A percentile compares a stretch with the other conserved stretches of the same genome.
These are phyloP conservation scores for Phylloporus sp. DNA, from an alignment of 768 basidiomycete species.

Conservation along the genomic window DNA sequence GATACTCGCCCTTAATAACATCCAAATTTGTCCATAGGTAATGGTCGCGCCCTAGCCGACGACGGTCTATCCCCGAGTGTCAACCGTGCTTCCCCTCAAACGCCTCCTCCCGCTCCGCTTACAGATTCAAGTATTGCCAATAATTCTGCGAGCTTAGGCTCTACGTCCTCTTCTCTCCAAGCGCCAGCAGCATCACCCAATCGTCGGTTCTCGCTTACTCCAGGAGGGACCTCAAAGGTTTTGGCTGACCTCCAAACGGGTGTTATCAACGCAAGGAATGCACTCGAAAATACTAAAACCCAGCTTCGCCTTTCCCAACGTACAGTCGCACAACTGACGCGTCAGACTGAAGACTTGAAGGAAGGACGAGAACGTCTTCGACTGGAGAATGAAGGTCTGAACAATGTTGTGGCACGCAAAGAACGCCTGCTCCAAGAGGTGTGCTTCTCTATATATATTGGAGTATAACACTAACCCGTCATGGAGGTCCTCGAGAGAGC, in stretches of 20 bases:
- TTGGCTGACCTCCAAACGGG: conserved; percentile 84
- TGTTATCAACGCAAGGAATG: conserved; percentile 71
- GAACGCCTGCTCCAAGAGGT: conserved; percentile 86
- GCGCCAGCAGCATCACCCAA: conserved; percentile 46
- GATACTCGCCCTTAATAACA: conserved; percentile 16
- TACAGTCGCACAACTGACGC: conserved; percentile 77
- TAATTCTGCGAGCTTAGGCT: conserved; percentile 27
- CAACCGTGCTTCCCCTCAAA: conserved; percentile 30
- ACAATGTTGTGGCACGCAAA: conserved; percentile 84
- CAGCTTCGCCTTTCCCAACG: conserved; percentile 80
- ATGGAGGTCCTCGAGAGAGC: conserved; percentile 74
- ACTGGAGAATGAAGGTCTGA: conserved; percentile 83
- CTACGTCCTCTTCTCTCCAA: conserved; percentile 38
- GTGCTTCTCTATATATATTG: conserved; percentile 11
- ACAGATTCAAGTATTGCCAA: conserved; percentile 34
- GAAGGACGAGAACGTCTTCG: conserved; percentile 79
- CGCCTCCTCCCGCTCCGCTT: conserved; percentile 29
- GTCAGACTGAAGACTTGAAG: conserved; percentile 86
- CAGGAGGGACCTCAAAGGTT: conserved; percentile 83
- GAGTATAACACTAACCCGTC: conserved; percentile 1
- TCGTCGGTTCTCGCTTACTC: conserved; percentile 58
- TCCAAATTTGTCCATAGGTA: conserved; percentile 46
- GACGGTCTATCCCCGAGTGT: conserved; percentile 47
- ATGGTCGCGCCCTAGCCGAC: conserved; percentile 80
- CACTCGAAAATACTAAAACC: conserved; percentile 81